A percentile compares a stretch with the other conserved stretches of the same genome.
These are phyloP conservation scores for Ogataea hybrid DNA, from an alignment of 1,139 yeast species.

Conservation along the genomic window DNA sequence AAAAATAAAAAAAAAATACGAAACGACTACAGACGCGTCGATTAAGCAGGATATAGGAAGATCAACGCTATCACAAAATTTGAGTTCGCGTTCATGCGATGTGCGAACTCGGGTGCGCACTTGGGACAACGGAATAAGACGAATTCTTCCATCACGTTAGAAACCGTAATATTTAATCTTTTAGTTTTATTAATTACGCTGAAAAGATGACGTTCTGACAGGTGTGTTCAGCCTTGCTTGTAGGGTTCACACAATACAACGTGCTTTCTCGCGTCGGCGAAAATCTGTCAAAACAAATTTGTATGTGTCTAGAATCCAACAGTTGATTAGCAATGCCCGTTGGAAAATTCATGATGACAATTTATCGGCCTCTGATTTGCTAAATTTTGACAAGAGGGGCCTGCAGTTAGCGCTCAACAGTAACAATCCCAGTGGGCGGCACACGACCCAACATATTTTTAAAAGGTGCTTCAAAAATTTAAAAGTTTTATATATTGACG, in stretches of 20 bases:
- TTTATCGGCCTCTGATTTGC: slow-evolving; percentile 3
- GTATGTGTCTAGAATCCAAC: background rate
- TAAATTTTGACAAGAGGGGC: background rate
- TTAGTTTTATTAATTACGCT: too few species aligned
- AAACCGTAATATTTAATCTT: too few species aligned
- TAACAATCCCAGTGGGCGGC: background rate
- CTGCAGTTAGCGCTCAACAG: background rate
- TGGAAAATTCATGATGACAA: background rate
- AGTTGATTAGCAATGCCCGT: background rate
- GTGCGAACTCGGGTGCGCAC: too few species aligned
- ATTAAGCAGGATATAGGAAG: background rate
- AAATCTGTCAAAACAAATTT: too few species aligned
- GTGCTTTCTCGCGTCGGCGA: too few species aligned
- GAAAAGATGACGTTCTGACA: too few species aligned
- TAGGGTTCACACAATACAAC: too few species aligned
- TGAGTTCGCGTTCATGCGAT: too few species aligned
- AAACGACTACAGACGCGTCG: slow-evolving; percentile 1
- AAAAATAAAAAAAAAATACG: background rate
- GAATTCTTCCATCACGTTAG: too few species aligned
- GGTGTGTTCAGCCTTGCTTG: too few species aligned
- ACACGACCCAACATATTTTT: background rate
- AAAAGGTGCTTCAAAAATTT: background rate
- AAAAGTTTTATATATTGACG: background rate
- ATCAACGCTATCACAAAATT: too few species aligned
- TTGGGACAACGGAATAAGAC: background rate